phyloP scores from a whole-genome alignment of 140 eudicot genomes.

The Bidens hawaiensis region DNA sequence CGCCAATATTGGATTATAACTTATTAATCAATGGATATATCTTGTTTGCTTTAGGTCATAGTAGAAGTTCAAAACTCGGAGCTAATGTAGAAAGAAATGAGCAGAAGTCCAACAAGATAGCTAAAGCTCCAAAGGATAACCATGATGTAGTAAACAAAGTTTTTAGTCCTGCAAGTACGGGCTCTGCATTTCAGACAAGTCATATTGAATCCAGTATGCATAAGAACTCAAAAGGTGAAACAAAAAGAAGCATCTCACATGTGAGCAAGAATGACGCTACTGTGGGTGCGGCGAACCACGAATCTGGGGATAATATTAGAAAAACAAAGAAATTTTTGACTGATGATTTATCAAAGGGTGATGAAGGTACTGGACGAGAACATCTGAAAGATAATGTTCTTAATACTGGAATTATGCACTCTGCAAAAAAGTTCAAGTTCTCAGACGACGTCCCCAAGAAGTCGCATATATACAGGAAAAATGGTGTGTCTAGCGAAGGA shows the following conservation, averaged over 20 bases:
- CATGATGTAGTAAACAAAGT: constrained; percentile 18
- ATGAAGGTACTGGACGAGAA: constrained; percentile 17
- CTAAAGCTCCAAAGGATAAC: constrained; percentile 38
- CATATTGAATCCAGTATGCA: constrained; percentile 26
- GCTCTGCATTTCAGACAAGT: constrained; percentile 20
- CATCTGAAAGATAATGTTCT: constrained; percentile 11
- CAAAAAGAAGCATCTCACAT: constrained; percentile 24
- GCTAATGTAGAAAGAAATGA: constrained; percentile 37
- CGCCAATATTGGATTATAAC: constrained; percentile 13
- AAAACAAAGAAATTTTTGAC: constrained; percentile 26
- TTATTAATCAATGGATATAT: constrained; percentile 7
- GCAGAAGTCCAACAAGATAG: constrained; percentile 35
- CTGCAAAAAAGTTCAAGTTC: constrained; percentile 49
- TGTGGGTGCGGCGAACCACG: constrained; percentile 27
- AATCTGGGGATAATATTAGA: constrained; percentile 18
- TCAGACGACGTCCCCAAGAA: constrained; percentile 38
- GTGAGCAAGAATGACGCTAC: constrained; percentile 36
- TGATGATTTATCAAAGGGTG: constrained; percentile 33
- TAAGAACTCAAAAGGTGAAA: constrained; percentile 31
- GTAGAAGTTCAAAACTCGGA: constrained; percentile 19
- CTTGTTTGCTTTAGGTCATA: constrained; percentile 26
- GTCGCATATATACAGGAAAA: constrained; percentile 34
- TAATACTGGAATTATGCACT: constrained; percentile 29
- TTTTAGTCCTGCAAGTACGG: constrained; percentile 20
- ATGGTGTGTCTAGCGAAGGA: constrained; percentile 29